Base-by-base conservation (phyloP, 2,329 filamentous ascomycete genomes). In the Ilyonectria sp. region DNA sequence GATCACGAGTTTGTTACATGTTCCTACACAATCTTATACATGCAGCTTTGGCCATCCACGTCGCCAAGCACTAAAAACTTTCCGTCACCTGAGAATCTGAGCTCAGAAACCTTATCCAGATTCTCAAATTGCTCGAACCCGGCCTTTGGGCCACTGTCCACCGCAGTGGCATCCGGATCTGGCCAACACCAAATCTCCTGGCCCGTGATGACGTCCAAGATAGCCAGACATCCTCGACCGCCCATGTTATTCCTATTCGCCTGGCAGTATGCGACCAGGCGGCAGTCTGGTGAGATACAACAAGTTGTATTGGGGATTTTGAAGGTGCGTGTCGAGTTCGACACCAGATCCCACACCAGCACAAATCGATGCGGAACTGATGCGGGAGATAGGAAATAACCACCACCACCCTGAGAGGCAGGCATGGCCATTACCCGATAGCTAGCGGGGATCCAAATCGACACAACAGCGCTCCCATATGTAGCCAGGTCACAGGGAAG, bases 181-280 rank as follows among this genome's bases (percentile, higher is more conserved):
- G 77, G 80, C 80, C 79, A 82, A 66, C 76, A 79, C 81, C 81
- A 83, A 9, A 82, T 70, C 69, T 80, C 76, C 13, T 75, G 70
- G 4, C 80, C 79, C 4, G 77, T 79, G 60, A 77, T 78, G 17
- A 81, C 79, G 54, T 83, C 81, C n/a, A 83, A 62, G 10, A 83
- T 75, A 29, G 77, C 78, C 6, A 83, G 60, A 21, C 71, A 76
- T 6, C 80, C 80, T 15, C 80, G 67, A 1, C 76, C 76, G 9
- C 79, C 78, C 13, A 76, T 74, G 4, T 75, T 78, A 1, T 78
- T 75, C 8, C 78, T 79, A 17, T 74, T 75, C 1, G 78, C 74
- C 52, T 83, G 76, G 70, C 81, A 82, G 68, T 82, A 83, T 1
- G 81, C 81, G 21, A 83, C 78, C 47, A 79, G 81, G 6, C 81